These are phyloP conservation scores for Zopfia rhizophila DNA, from an alignment of 2,329 filamentous ascomycete genomes.

Conservation along the genomic window DNA sequence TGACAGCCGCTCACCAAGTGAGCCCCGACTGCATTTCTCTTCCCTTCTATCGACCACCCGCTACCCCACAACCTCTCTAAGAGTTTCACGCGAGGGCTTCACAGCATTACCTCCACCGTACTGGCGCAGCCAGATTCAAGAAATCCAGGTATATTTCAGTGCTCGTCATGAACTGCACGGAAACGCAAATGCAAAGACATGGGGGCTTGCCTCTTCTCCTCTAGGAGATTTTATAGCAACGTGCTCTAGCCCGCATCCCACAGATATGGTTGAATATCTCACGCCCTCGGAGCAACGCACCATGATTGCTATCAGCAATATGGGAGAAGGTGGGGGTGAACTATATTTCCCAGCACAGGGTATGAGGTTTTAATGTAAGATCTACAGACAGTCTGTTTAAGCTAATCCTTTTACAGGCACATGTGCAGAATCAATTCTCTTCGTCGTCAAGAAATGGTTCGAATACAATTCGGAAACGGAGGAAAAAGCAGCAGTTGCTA, in stretches of 20 bases:
- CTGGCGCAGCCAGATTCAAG: constrained; percentile 55
- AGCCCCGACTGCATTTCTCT: constrained; percentile 46
- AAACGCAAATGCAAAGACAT: constrained; percentile 61
- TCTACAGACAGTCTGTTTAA: constrained; percentile 1
- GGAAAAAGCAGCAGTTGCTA: constrained; percentile 29
- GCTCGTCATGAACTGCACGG: constrained; percentile 62
- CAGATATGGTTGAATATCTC: constrained; percentile 67
- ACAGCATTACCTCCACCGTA: constrained; percentile 27
- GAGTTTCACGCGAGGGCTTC: constrained; percentile 30
- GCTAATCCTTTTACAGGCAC: constrained; percentile 19
- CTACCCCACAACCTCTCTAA: constrained; percentile 42
- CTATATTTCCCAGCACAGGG: constrained; percentile 29
- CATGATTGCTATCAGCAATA: constrained; percentile 45
- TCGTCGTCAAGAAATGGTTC: constrained; percentile 46
- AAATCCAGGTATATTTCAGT: constrained; percentile 57
- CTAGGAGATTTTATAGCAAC: constrained; percentile 60
- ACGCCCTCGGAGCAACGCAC: constrained; percentile 59
- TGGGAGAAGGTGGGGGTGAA: constrained; percentile 23
- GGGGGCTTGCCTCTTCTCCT: constrained; percentile 63
- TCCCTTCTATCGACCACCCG: constrained; percentile 49
- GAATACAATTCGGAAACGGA: constrained; percentile 42
- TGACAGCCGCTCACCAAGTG: constrained; percentile 13
- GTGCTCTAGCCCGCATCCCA: constrained; percentile 65
- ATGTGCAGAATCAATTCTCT: constrained; percentile 45
- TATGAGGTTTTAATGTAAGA: constrained; percentile 17